Base-by-base conservation (phyloP, 2,329 filamentous ascomycete genomes). In the Colletotrichum ledebouriae region DNA sequence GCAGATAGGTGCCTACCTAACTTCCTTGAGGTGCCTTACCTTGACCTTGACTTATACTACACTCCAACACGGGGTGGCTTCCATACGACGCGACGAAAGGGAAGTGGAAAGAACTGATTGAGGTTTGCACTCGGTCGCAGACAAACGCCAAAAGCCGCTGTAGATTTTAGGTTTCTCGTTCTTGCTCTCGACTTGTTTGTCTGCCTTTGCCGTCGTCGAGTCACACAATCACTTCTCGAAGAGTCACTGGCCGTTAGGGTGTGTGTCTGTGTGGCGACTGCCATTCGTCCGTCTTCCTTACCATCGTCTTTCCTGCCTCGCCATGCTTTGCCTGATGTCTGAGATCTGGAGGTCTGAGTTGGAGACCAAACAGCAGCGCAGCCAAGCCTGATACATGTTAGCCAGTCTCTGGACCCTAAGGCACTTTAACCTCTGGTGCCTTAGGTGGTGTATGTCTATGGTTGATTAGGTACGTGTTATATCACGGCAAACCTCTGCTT, bases 161-260 rank as follows among this genome's bases (percentile, higher is more conserved):
- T 59, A 11, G 49, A 59, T 12, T 47, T 49, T 59, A 59, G 7
- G 42, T 59, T 46, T 25, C 22, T 15, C 25, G 12, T 3, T 52
- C 49, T 52, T 33, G 49, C 12, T 42, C 11, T 42, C 53, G 13
- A 65, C 61, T 33, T 33, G 47, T 59, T 59, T 59, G 61, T 41
- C 33, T 53, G 61, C 49, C 33, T 53, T 59, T 39, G 60, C 37
- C 37, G 10, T 39, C 37, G 42, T 59, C 52, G 65, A 65, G 65
- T 67, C 64, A 68, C 47, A 68, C 39, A 29, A 42, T 29, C 33
- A 10, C 17, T 37, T 46, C 20, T 33, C 11, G 34, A 41, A 50
- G 59, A 68, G 65, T 68, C 61, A 65, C 25, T 50, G 61, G 33
- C 65, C 55, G 61, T 55, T 58, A 41, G 44, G 61, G 65, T 68